Percentiles rank a stretch among this genome's conserved stretches.
These are phyloP conservation scores for Mucor racemosus DNA, from an alignment of 371 early-diverging fungal species.

Conservation along the genomic window DNA sequence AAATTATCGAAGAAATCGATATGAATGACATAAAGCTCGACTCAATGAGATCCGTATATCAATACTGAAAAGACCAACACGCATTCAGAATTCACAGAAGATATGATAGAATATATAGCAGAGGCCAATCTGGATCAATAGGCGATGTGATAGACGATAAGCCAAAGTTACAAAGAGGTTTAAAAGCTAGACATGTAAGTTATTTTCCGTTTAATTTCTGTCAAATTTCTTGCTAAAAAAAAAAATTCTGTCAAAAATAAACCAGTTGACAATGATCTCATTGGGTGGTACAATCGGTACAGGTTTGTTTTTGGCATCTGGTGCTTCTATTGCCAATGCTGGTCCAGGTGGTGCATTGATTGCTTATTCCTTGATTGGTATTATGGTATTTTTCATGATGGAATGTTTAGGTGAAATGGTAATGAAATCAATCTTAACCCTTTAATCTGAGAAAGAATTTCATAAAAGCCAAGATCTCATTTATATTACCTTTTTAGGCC, in stretches of 20 bases:
- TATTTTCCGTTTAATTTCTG: not conserved
- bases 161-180: conserved; percentile 29
- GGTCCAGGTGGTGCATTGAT: conserved; percentile 84
- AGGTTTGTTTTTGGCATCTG: conserved; percentile 86
- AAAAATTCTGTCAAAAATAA: not conserved
- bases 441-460: conserved; percentile 24
- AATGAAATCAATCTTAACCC: not conserved
- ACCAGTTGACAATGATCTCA: conserved; percentile 79
- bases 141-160: conserved; percentile 23
- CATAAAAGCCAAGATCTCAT: no score
- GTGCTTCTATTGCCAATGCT: conserved; percentile 71
- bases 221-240: not conserved
- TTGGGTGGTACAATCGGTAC: conserved; percentile 83
- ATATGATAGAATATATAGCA: conserved; percentile 14
- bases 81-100: conserved; percentile 4
- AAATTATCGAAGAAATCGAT: conserved; percentile 20
- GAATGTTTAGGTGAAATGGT: conserved; percentile 88
- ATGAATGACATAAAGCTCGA: conserved; percentile 18
- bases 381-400: conserved; percentile 85
- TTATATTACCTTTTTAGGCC: no score
- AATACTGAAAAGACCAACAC: conserved; percentile 4
- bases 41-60: conserved; percentile 10
- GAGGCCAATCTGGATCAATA: conserved; percentile 21
- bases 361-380: conserved; percentile 75
- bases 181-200: conserved; percentile 39